Conservation (phyloP, 2,329 filamentous ascomycete genomes). For the Aureobasidium subglaciale region DNA sequence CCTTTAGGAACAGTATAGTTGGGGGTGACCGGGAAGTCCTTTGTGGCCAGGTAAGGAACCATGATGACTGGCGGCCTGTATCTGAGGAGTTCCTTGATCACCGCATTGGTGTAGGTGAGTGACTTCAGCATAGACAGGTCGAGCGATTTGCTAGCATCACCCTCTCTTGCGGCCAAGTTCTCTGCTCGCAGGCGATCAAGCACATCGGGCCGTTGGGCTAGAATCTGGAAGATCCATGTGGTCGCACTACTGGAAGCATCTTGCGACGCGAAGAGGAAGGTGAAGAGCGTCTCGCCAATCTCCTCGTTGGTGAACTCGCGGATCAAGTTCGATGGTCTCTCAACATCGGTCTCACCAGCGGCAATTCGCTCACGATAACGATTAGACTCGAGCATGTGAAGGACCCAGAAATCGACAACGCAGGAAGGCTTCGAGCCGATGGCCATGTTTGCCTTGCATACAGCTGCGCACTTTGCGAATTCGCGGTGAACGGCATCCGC, state of each 20-base stretch:
- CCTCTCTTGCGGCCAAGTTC: constrained; percentile 36
- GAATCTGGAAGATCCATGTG: constrained; percentile 92
- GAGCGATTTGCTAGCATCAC: constrained; percentile 1
- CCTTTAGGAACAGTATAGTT: constrained; percentile 87
- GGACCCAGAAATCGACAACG: constrained; percentile 92
- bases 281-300: constrained; percentile 88
- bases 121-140: constrained; percentile 40
- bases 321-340: constrained; percentile 76
- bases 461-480: constrained; percentile 85
- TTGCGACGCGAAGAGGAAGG: constrained; percentile 94
- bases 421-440: constrained; percentile 79
- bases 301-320: constrained; percentile 85
- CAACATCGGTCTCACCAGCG: constrained; percentile 59
- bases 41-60: constrained; percentile 67
- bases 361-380: constrained; percentile 72
- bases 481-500: constrained; percentile 85
- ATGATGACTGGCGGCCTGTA: constrained; percentile 49
- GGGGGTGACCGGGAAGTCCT: constrained; percentile 78
- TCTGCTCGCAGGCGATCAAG: constrained; percentile 72
- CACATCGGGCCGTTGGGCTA: constrained; percentile 88
- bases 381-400: constrained; percentile 78
- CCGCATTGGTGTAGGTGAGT: constrained; percentile 46
- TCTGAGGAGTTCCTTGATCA: constrained; percentile 48
- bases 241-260: constrained; percentile 90
- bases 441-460: constrained; percentile 88